Percentiles rank a stretch among this genome's conserved stretches.
phyloP scores from a whole-genome alignment of 140 eudicot genomes.

The Flaveria floridana region DNA sequence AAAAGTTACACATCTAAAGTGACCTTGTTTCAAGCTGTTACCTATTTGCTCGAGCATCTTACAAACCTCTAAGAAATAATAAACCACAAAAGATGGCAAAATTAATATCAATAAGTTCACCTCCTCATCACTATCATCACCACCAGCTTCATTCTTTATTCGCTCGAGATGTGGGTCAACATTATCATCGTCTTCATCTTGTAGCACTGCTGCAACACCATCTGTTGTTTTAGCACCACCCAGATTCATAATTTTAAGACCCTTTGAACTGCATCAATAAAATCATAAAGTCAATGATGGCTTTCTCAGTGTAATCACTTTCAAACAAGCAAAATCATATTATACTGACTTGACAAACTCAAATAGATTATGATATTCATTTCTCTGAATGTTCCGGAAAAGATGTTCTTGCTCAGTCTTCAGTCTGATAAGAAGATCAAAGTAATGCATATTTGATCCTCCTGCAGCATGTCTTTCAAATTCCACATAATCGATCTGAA shows the following conservation, averaged over 20 bases:
- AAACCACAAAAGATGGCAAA: not conserved
- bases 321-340: constrained; percentile 18
- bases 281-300: constrained; percentile 1
- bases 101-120: constrained; percentile 28
- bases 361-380: constrained; percentile 80
- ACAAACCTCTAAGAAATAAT: not conserved
- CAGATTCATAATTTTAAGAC: constrained; percentile 84
- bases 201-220: constrained; percentile 72
- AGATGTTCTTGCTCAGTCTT: constrained; percentile 97
- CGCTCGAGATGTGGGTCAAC: constrained; percentile 93
- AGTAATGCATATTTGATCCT: constrained; percentile 95
- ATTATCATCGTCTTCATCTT: constrained; percentile 63
- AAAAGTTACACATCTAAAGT: not conserved
- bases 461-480: constrained; percentile 97
- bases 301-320: constrained; percentile 3
- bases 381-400: constrained; percentile 95
- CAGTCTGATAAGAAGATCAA: constrained; percentile 81
- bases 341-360: constrained; percentile 69
- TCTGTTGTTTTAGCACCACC: constrained; percentile 59
- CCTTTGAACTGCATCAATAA: constrained; percentile 61
- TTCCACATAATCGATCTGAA: constrained; percentile 90
- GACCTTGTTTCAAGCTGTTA: not conserved
- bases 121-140: constrained; percentile 93
- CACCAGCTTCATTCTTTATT: constrained; percentile 68
- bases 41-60: not conserved